Evolutionary conservation across 768 basidiomycete genomes (phyloP).

Genomic region (Boletus bicolor): DNA sequence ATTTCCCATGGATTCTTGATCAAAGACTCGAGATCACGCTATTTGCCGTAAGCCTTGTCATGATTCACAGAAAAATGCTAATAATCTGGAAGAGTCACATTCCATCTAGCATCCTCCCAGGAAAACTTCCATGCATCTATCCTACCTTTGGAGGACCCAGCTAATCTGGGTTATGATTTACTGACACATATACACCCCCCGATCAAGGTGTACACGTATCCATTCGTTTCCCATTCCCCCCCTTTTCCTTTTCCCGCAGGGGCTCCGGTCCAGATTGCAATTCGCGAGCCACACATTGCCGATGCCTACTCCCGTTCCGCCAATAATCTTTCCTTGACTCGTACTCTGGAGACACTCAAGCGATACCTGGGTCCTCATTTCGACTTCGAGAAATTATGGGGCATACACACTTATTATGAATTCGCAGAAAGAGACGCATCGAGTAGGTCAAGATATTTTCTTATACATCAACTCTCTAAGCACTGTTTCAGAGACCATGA

Average conservation of each 20-base stretch:
- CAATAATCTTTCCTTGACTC: slow-evolving; percentile 35
- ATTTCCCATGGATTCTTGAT: slow-evolving; percentile 26
- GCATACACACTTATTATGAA: slow-evolving; percentile 45
- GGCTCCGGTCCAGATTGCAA: slow-evolving; percentile 28
- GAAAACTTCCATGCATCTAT: slow-evolving; percentile 33
- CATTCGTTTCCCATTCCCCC: slow-evolving; percentile 33
- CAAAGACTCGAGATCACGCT: slow-evolving; percentile 19
- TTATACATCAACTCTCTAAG: neutral
- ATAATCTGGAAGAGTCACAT: slow-evolving; percentile 27
- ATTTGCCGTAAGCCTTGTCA: slow-evolving; percentile 27
- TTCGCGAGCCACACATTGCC: slow-evolving; percentile 18
- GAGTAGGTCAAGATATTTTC: slow-evolving; percentile 27
- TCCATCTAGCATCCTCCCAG: slow-evolving; percentile 38
- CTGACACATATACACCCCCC: slow-evolving; percentile 28
- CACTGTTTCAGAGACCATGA: slow-evolving; percentile 37
- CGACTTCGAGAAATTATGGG: slow-evolving; percentile 45
- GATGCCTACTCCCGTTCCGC: slow-evolving; percentile 38
- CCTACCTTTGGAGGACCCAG: slow-evolving; percentile 23
- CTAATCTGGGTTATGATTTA: slow-evolving; percentile 18
- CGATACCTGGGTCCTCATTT: slow-evolving; percentile 41
- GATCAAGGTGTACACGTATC: slow-evolving; percentile 35
- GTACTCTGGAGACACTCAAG: slow-evolving; percentile 37
- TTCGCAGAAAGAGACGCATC: slow-evolving; percentile 38
- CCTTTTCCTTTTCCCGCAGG: slow-evolving; percentile 37
- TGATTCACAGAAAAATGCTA: neutral